Evolutionary conservation across 306 rosid species (phyloP).

Genomic region (Cajanus cajan): DNA sequence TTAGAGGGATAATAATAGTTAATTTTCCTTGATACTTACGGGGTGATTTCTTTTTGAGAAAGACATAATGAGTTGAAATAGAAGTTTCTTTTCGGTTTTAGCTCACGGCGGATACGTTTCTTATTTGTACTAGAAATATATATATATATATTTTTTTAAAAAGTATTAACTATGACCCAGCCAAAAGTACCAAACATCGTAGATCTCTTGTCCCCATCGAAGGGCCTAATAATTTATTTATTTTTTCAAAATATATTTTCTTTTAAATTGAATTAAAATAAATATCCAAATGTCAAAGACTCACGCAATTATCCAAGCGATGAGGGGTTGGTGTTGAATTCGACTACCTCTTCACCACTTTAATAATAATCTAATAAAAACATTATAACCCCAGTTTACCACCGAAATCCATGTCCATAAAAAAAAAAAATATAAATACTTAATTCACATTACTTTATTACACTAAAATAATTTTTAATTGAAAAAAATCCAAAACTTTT

Average conservation of each 20-base stretch:
- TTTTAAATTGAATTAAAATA: neutral
- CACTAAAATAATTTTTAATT: too few relatives aligned
- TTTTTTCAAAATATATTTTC: neutral
- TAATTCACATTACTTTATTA: too few relatives aligned
- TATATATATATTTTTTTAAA: neutral
- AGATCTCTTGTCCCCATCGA: neutral
- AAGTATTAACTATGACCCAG: neutral
- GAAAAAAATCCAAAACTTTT: neutral
- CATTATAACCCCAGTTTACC: neutral
- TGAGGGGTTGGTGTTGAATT: neutral
- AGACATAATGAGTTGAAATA: neutral
- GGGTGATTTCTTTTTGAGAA: neutral
- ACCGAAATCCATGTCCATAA: neutral
- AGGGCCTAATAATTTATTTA: neutral
- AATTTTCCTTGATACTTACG: neutral
- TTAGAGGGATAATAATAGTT: neutral
- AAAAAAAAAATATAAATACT: too few relatives aligned
- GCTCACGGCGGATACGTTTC: neutral
- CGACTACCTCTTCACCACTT: neutral
- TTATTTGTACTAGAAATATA: neutral
- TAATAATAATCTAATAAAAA: neutral
- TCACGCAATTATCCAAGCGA: slow-evolving; percentile 3
- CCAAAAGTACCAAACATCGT: neutral
- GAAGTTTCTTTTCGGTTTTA: neutral
- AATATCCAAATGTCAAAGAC: slow-evolving; percentile 2